A percentile compares a stretch with the other conserved stretches of the same genome.
These are phyloP conservation scores for Trichomonas tenax DNA, from an alignment of 208 protist genomes.

Conservation along the genomic window DNA sequence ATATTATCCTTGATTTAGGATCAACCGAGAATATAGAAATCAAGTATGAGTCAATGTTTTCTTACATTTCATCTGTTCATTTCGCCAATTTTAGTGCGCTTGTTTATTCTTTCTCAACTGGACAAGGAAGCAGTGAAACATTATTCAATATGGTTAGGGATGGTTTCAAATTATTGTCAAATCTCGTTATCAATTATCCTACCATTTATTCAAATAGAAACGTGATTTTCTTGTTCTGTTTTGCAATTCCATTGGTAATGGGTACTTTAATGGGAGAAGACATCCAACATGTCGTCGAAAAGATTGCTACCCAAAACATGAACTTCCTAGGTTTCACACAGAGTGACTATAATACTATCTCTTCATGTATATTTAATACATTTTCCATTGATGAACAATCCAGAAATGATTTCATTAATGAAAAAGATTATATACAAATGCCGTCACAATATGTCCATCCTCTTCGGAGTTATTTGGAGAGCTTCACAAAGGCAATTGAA, in stretches of 20 bases:
- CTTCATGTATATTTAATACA: not conserved
- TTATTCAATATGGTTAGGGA: not conserved
- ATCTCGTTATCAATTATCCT: not conserved
- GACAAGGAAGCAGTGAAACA: not conserved
- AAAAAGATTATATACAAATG: not conserved
- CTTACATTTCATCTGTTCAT: not conserved
- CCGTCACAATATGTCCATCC: not conserved
- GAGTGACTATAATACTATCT: not conserved
- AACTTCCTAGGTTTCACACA: not conserved
- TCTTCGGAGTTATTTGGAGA: not conserved
- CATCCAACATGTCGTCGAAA: not conserved
- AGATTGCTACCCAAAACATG: not conserved
- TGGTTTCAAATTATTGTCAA: not conserved
- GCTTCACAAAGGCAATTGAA: not conserved
- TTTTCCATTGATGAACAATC: not conserved
- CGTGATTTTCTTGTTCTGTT: not conserved
- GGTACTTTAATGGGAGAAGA: not conserved
- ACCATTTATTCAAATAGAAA: not conserved
- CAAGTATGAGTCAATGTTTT: not conserved
- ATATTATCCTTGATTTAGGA: not conserved
- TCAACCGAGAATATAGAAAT: not conserved
- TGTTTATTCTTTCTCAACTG: not conserved
- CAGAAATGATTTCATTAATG: not conserved
- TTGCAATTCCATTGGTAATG: not conserved
- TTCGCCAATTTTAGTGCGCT: not conserved